Evolutionary conservation across 148 eudicot species (phyloP), one percentile per base, ranked within the genome.

Genomic region (Cornus kousa): DNA sequence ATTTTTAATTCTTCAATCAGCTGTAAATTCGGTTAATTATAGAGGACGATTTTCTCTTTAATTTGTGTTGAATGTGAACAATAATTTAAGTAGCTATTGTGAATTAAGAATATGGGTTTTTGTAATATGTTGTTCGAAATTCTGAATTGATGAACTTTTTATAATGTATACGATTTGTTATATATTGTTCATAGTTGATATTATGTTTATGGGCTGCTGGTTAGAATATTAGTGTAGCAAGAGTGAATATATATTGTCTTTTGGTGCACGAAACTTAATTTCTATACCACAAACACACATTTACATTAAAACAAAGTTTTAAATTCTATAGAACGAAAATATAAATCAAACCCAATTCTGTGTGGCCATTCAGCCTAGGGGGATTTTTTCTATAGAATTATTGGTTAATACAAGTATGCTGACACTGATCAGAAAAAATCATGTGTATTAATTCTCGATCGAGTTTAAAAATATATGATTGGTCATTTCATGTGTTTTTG

Each of bases 11-110:
- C 70, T 75, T 75, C 5, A 33, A 50, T 74, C 28, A n/a, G 20
- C 57, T 55, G 77, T 14, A 62, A 62, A 74, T 20, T 75, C 53
- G 35, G 48, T 74, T 73, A 46, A 31, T 23, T 20, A 24, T 31
- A 24, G 5, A 9, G 3, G 14, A 46, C 3, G 0, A 20, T 40
- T 20, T 20, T 39, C 39, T 3, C 11, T 7, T 71, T 43, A 14
- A 24, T 5, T 71, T 71, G 11, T 11, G 55, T 6, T 53, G 59
- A 16, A 53, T 53, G 59, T 53, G 17, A 35, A 9, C 17, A 71
- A 22, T n/a, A n/a, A 23, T 46, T 71, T 46, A 50, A 14, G 53
- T 28, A 72, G 50, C 4, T 24, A 5, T 32, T 14, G 8, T 72
- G 37, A 14, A 50, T 19, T 24, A 7, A 28, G 37, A 50, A 48